Conservation (phyloP, 352 stramenopile species). For the Globisporangium irregulare region DNA sequence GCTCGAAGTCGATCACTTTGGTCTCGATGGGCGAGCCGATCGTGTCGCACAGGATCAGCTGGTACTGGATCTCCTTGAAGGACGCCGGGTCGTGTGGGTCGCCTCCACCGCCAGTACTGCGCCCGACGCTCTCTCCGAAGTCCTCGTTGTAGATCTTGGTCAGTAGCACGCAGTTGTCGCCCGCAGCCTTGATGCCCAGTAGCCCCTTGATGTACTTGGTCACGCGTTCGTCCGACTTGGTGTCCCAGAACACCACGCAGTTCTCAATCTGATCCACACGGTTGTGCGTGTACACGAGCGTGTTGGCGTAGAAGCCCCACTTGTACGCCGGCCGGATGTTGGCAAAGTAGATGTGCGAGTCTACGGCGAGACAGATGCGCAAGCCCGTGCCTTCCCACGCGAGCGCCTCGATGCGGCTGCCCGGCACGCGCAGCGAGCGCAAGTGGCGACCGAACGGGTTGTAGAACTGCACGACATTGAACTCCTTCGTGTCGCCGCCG, state of each 20-base stretch:
- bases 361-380: slow-evolving; percentile 91
- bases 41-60: slow-evolving; percentile 85
- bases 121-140: slow-evolving; percentile 26
- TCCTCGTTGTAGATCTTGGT: slow-evolving; percentile 83
- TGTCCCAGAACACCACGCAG: slow-evolving; percentile 91
- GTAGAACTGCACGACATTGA: slow-evolving; percentile 92
- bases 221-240: slow-evolving; percentile 80
- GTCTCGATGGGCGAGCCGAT: slow-evolving; percentile 82
- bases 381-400: slow-evolving; percentile 91
- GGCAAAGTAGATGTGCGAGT: slow-evolving; percentile 95
- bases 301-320: slow-evolving; percentile 88
- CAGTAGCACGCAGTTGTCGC: slow-evolving; percentile 86
- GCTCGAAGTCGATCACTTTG: slow-evolving; percentile 84
- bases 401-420: slow-evolving; percentile 81
- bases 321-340: slow-evolving; percentile 93
- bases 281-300: slow-evolving; percentile 91
- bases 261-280: slow-evolving; percentile 86
- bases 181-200: slow-evolving; percentile 71
- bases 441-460: slow-evolving; percentile 83
- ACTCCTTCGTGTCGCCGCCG: slow-evolving; percentile 49
- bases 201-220: slow-evolving; percentile 87
- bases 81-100: slow-evolving; percentile 16
- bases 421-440: slow-evolving; percentile 86
- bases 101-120: neutral
- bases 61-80: slow-evolving; percentile 76